These are phyloP conservation scores for Candida sanyaensis DNA, from an alignment of 1,139 yeast species.

Conservation along the genomic window DNA sequence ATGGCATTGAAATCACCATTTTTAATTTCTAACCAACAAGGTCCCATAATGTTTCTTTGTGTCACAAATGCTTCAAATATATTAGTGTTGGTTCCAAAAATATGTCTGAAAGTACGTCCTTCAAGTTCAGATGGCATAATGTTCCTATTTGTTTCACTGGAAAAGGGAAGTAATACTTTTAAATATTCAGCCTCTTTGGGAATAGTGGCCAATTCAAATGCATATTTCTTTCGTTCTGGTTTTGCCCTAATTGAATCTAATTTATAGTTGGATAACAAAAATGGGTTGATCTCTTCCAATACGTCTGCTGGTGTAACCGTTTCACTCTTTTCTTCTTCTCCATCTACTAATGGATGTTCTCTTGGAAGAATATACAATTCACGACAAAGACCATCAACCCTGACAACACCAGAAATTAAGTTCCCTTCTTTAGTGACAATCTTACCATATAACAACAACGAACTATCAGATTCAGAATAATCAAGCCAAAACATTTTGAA, in stretches of 20 bases:
- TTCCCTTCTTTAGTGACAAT: slow-evolving; percentile 59
- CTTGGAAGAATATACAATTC: slow-evolving; percentile 83
- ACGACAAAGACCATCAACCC: slow-evolving; percentile 67
- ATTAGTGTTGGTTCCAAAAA: slow-evolving; percentile 76
- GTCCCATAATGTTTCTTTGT: slow-evolving; percentile 90
- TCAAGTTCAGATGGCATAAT: slow-evolving; percentile 62
- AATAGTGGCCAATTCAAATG: slow-evolving; percentile 80
- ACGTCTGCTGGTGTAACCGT: slow-evolving; percentile 59
- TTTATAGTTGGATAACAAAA: slow-evolving; percentile 63
- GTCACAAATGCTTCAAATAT: slow-evolving; percentile 86
- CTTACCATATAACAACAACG: slow-evolving; percentile 83
- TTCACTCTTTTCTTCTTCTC: slow-evolving; percentile 39
- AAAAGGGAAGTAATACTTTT: slow-evolving; percentile 74
- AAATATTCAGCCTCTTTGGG: slow-evolving; percentile 83
- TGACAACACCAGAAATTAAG: slow-evolving; percentile 75
- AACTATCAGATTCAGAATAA: slow-evolving; percentile 73
- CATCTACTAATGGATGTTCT: slow-evolving; percentile 35
- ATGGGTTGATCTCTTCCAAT: slow-evolving; percentile 72
- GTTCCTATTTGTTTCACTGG: slow-evolving; percentile 54
- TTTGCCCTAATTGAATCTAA: slow-evolving; percentile 66
- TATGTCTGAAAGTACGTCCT: slow-evolving; percentile 77
- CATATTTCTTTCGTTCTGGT: slow-evolving; percentile 76
- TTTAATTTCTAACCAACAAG: slow-evolving; percentile 87
- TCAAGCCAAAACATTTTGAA: slow-evolving; percentile 90
- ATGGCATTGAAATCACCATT: slow-evolving; percentile 62